These are phyloP conservation scores for Plasmopara viticola DNA, from an alignment of 352 stramenopile species.

Conservation along the genomic window DNA sequence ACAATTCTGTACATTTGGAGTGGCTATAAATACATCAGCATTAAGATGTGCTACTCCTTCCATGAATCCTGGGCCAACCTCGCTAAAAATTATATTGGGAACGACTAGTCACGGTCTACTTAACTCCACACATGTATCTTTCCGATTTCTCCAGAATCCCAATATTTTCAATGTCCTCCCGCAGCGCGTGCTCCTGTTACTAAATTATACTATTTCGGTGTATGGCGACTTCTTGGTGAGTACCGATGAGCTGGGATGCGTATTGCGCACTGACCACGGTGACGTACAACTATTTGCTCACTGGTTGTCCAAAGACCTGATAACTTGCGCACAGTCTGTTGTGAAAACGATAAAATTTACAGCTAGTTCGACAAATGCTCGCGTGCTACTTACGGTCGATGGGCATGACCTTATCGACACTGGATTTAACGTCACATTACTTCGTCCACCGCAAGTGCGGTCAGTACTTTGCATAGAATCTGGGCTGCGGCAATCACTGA, in stretches of 20 bases:
- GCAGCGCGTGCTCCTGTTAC: slow-evolving; percentile 6
- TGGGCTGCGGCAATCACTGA: slow-evolving; percentile 8
- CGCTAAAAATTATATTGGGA: slow-evolving; percentile 22
- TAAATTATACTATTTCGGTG: slow-evolving; percentile 17
- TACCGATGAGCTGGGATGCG: slow-evolving; percentile 16
- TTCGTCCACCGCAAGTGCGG: slow-evolving; percentile 25
- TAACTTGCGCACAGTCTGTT: slow-evolving; percentile 15
- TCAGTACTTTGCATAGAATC: not conserved
- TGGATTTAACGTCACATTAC: slow-evolving; percentile 36
- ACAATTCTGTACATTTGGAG: slow-evolving; percentile 14
- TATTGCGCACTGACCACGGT: slow-evolving; percentile 17
- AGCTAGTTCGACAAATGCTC: slow-evolving; percentile 5
- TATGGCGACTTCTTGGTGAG: slow-evolving; percentile 21
- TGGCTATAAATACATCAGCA: slow-evolving; percentile 9
- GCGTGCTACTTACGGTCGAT: slow-evolving; percentile 23
- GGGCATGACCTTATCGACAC: slow-evolving; percentile 16
- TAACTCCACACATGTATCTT: slow-evolving; percentile 28
- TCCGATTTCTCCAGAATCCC: slow-evolving; percentile 17
- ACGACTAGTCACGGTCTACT: slow-evolving; percentile 8
- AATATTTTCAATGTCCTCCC: slow-evolving; percentile 25
- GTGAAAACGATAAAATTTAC: not conserved
- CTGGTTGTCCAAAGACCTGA: slow-evolving; percentile 18
- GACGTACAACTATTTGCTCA: slow-evolving; percentile 10
- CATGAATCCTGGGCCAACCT: slow-evolving; percentile 4
- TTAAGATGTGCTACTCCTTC: slow-evolving; percentile 21